A percentile compares a stretch with the other conserved stretches of the same genome.
Evolutionary conservation across 2,329 filamentous ascomycete genomes (phyloP).

Genomic region (Phoma sp.): DNA sequence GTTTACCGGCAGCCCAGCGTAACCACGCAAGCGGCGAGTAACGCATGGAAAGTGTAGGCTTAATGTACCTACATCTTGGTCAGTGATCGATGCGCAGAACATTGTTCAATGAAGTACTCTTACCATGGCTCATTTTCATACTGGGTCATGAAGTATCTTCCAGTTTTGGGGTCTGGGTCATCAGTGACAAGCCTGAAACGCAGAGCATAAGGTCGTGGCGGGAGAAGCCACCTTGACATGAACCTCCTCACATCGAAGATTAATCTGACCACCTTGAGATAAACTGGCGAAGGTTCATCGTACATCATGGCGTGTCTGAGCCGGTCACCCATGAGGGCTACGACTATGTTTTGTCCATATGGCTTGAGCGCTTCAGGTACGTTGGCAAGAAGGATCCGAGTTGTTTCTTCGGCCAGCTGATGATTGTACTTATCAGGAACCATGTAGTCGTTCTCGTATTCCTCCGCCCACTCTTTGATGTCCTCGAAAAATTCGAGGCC

Average conservation of each 20-base stretch:
- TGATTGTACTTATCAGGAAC: constrained; percentile 51
- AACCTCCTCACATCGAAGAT: constrained; percentile 62
- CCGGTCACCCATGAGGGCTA: constrained; percentile 68
- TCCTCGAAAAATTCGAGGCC: constrained; percentile 62
- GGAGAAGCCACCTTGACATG: constrained; percentile 62
- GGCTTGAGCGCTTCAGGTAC: constrained; percentile 57
- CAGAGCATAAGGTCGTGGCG: constrained; percentile 59
- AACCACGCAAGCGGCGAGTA: constrained; percentile 26
- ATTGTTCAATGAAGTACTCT: constrained; percentile 34
- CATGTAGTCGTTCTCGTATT: constrained; percentile 68
- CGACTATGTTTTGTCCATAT: constrained; percentile 57
- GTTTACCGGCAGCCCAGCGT: constrained; percentile 63
- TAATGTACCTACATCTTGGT: constrained; percentile 31
- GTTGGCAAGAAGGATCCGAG: constrained; percentile 66
- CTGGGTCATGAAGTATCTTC: constrained; percentile 25
- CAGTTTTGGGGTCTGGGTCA: constrained; percentile 55
- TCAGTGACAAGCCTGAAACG: constrained; percentile 49
- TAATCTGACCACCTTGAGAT: constrained; percentile 52
- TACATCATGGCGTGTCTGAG: constrained; percentile 67
- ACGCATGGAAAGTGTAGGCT: constrained; percentile 26
- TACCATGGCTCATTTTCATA: constrained; percentile 43
- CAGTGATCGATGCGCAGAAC: neutral
- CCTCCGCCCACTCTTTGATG: constrained; percentile 56
- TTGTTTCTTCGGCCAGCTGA: constrained; percentile 62
- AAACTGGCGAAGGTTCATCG: constrained; percentile 44